Evolutionary conservation across 2,329 filamentous ascomycete genomes (phyloP).

Genomic region (Monosporascus sp.): DNA sequence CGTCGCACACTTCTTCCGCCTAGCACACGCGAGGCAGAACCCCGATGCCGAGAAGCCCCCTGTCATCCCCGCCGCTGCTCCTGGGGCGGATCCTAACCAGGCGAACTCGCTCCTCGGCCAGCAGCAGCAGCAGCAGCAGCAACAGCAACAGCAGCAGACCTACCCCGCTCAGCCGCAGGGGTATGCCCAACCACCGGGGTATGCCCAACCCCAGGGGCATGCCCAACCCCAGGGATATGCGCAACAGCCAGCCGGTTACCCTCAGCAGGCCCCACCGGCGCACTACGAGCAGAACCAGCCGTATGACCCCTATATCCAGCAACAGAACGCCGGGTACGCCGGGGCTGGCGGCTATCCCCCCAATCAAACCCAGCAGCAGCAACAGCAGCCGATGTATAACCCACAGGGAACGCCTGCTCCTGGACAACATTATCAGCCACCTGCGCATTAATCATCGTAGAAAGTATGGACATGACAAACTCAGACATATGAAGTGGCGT

Average conservation of each 20-base stretch:
- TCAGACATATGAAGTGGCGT: not conserved
- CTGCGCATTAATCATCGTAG: not conserved
- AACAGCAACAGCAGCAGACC: not conserved
- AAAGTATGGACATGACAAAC: not conserved
- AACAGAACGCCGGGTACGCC: not conserved
- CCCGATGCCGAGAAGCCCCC: conserved; percentile 19
- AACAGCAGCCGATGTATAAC: not conserved
- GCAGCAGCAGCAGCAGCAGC: not conserved
- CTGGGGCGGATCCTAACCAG: not conserved
- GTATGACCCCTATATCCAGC: not conserved
- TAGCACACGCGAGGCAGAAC: conserved; percentile 13
- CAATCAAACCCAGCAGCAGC: not conserved
- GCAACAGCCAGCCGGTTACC: not conserved
- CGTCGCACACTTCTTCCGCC: conserved; percentile 26
- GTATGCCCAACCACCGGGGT: not conserved
- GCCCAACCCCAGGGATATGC: not conserved
- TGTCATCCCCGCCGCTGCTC: not conserved
- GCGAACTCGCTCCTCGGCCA: not conserved
- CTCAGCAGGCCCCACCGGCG: not conserved
- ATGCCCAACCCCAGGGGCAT: not conserved
- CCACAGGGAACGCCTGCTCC: not conserved
- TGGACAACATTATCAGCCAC: not conserved
- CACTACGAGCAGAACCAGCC: not conserved
- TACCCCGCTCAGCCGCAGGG: not conserved
- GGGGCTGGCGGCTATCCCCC: not conserved